Evolutionary conservation across 139 green algal genomes (phyloP).

Genomic region (Bryopsis sp.): DNA sequence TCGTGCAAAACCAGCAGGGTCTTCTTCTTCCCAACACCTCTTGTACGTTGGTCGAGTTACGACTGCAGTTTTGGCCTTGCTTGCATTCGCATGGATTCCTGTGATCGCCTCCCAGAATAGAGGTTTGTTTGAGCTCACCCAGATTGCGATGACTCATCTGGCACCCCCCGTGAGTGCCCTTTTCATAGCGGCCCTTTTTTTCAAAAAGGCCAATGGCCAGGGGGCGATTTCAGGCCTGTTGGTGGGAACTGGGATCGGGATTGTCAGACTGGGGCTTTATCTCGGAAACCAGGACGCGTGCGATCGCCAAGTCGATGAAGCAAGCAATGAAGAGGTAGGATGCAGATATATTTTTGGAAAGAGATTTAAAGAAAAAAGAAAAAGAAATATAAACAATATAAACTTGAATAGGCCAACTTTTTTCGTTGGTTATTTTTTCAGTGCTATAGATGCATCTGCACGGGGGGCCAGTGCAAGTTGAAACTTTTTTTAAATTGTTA

Average conservation of each 20-base stretch:
- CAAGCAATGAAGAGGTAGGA: background rate
- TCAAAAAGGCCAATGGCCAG: background rate
- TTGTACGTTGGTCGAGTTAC: background rate
- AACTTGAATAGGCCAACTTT: too few relatives aligned
- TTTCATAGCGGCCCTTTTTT: background rate
- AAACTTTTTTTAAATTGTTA: too few relatives aligned
- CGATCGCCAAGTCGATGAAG: background rate
- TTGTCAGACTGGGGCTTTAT: background rate
- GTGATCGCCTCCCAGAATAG: background rate
- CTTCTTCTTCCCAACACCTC: background rate
- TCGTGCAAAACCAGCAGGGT: background rate
- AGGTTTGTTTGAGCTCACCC: background rate
- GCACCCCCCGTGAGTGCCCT: background rate
- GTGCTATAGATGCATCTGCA: too few relatives aligned
- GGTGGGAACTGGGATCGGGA: background rate
- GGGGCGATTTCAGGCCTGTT: background rate
- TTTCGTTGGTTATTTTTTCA: too few relatives aligned
- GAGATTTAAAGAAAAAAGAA: too few relatives aligned
- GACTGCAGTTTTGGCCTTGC: background rate
- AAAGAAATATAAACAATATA: too few relatives aligned
- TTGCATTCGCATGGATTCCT: background rate
- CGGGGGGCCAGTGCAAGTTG: too few relatives aligned
- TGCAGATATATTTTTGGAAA: too few relatives aligned
- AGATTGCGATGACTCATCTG: constrained; percentile 1
- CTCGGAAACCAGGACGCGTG: background rate